Evolutionary conservation across 208 protist genomes (phyloP).

Genomic region (Leishmania tropica): DNA sequence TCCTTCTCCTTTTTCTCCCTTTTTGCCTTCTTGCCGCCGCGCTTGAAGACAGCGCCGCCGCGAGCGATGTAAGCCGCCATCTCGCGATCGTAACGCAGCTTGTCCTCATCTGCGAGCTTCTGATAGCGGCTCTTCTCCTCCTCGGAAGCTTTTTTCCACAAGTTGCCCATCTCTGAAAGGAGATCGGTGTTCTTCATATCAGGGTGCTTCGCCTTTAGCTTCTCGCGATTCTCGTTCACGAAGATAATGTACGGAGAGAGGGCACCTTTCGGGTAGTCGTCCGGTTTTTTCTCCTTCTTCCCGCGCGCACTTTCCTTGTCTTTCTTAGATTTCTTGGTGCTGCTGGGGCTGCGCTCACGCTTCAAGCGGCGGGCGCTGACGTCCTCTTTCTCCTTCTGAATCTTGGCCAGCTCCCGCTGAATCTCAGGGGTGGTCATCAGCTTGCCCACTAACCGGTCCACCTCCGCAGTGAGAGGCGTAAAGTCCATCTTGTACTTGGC

Average conservation of each 20-base stretch:
- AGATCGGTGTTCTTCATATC: conserved; percentile 76
- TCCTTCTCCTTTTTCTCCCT: conserved; percentile 80
- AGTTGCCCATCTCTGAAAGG: conserved; percentile 55
- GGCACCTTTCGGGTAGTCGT: conserved; percentile 84
- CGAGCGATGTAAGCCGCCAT: conserved; percentile 72
- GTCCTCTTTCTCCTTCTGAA: conserved; percentile 49
- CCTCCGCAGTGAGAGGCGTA: conserved; percentile 34
- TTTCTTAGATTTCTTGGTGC: conserved; percentile 27
- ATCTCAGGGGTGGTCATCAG: conserved; percentile 65
- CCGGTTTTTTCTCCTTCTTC: conserved; percentile 76
- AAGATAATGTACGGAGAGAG: conserved; percentile 83
- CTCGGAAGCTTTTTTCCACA: conserved; percentile 69
- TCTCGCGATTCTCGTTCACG: conserved; percentile 67
- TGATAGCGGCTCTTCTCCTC: conserved; percentile 75
- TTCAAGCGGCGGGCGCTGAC: conserved; percentile 45
- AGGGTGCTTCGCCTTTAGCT: conserved; percentile 69
- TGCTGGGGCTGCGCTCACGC: conserved; percentile 40
- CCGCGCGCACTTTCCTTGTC: conserved; percentile 43
- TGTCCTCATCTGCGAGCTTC: conserved; percentile 77
- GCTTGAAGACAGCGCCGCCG: conserved; percentile 64
- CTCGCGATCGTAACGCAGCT: conserved; percentile 75
- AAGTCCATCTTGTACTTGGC: conserved; percentile 83
- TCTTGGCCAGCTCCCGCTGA: conserved; percentile 68
- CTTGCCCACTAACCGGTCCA: conserved; percentile 47
- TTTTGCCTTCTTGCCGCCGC: conserved; percentile 50